Evolutionary conservation across 192 early-diverging fungal genomes (phyloP), one percentile per base, ranked within the genome.

Genomic region (Dissophora globulifera): DNA sequence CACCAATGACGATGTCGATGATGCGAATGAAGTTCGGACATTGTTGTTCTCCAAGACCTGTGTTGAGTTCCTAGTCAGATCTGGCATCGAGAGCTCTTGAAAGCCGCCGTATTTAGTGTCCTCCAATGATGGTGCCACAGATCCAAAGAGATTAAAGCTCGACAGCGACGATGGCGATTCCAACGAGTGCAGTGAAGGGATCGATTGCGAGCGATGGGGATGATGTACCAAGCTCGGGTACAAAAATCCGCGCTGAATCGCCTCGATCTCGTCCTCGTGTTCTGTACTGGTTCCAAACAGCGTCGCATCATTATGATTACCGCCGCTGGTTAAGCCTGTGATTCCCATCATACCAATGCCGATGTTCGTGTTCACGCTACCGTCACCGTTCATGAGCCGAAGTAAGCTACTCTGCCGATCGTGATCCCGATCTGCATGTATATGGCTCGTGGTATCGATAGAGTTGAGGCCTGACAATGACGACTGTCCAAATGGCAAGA

Each of bases 371-470:
- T n/a, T n/a, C n/a, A n/a, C n/a, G 16, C 33, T 29, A 20, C 15
- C 17, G 23, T 50, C 47, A 9, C 31, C 43, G 46, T 75, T 75
- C 70, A 75, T 75, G 3, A 75, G 35, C 2, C 56, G 42, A 11
- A 75, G 40, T 20, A 75, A 57, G 50, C 70, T 75, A 23, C 62
- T 48, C 20, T 75, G 70, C 19, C 62, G 56, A 31, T 58, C 57
- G 8, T 32, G 62, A 32, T 49, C 54, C 23, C 55, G 55, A 29
- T 58, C 56, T 15, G 23, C n/a, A n/a, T n/a, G n/a, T n/a, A n/a
- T 50, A 30, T 53, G 41, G 25, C 1, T 25, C 12, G 31, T 29
- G 2, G 22, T 47, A 13, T 64, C 49, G 2, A 57, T n/a, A 22
- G 4, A n/a, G 26, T 27, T 41, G n/a, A 42, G 57, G 15, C 40